Conservation (phyloP, 176 grass and related monocot genomes). For the Raddia guianensis region DNA sequence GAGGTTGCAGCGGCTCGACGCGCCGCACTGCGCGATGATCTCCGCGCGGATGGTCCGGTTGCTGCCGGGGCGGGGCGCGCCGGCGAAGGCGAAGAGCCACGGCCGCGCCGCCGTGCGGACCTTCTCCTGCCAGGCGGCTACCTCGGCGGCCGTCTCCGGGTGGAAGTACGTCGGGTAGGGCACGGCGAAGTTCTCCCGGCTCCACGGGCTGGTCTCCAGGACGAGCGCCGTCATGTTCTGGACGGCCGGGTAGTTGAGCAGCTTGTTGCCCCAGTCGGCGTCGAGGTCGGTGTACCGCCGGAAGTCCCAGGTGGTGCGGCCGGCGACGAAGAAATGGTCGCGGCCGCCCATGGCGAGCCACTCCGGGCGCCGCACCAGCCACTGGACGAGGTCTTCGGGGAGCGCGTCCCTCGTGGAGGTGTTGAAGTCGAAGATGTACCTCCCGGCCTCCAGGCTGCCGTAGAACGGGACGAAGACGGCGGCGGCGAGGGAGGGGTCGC, state of each 20-base stretch:
- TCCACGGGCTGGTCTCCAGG: slow-evolving; percentile 29
- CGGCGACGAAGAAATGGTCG: slow-evolving; percentile 57
- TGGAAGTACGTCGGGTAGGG: slow-evolving; percentile 77
- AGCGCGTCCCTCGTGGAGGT: slow-evolving; percentile 49
- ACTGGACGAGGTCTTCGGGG: slow-evolving; percentile 46
- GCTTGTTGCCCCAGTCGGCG: slow-evolving; percentile 49
- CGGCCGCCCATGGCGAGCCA: slow-evolving; percentile 50
- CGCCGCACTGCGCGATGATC: slow-evolving; percentile 50
- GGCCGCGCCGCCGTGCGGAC: slow-evolving; percentile 32
- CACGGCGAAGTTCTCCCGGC: slow-evolving; percentile 51
- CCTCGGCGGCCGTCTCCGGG: slow-evolving; percentile 49
- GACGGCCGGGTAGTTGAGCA: slow-evolving; percentile 37
- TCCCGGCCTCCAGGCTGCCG: slow-evolving; percentile 64
- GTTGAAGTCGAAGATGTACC: slow-evolving; percentile 42
- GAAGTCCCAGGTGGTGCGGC: slow-evolving; percentile 66
- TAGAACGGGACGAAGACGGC: slow-evolving; percentile 79
- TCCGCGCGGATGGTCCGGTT: slow-evolving; percentile 46
- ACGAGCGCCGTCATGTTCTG: slow-evolving; percentile 59
- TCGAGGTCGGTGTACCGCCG: slow-evolving; percentile 1
- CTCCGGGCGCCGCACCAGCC: slow-evolving; percentile 47
- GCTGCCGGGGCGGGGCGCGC: slow-evolving; percentile 44
- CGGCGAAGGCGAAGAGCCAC: slow-evolving; percentile 63
- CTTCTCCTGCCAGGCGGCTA: slow-evolving; percentile 44
- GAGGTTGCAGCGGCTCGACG: slow-evolving; percentile 35
- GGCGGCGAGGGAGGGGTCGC: slow-evolving; percentile 48